Conservation (phyloP, 2,329 filamentous ascomycete genomes). For the Aureobasidium sp. region DNA sequence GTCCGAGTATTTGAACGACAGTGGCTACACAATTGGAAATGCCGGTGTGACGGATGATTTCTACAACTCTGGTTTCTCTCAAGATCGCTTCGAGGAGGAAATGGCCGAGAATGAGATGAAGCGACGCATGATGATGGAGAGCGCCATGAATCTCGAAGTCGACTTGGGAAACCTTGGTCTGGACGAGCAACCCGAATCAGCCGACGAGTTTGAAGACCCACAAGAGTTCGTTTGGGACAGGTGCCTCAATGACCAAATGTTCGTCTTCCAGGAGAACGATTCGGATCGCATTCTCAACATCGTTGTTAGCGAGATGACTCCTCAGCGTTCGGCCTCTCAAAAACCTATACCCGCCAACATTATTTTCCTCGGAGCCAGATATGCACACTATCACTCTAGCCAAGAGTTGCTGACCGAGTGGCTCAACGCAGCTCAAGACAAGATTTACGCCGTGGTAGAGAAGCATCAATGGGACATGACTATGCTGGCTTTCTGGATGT, state of each 20-base stretch:
- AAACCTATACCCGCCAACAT: constrained; percentile 97
- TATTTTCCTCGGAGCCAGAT: constrained; percentile 88
- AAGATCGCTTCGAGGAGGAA: constrained; percentile 93
- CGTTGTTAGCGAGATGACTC: constrained; percentile 96
- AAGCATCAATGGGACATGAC: constrained; percentile 99
- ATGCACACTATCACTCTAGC: constrained; percentile 93
- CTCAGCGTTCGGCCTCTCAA: constrained; percentile 88
- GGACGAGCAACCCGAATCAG: constrained; percentile 82
- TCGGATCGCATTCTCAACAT: constrained; percentile 88
- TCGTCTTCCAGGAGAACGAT: constrained; percentile 94
- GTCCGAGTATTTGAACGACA: constrained; percentile 88
- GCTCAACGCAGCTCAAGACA: constrained; percentile 80
- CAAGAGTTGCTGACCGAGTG: constrained; percentile 73
- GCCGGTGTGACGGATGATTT: constrained; percentile 77
- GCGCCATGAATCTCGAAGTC: constrained; percentile 90
- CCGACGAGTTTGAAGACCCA: constrained; percentile 76
- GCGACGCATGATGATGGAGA: constrained; percentile 98
- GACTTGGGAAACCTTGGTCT: constrained; percentile 92
- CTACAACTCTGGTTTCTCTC: constrained; percentile 83
- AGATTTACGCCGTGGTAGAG: constrained; percentile 96
- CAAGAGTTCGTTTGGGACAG: constrained; percentile 95
- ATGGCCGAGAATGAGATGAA: constrained; percentile 95
- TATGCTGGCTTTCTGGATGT: constrained; percentile 97
- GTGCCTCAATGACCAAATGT: constrained; percentile 97
- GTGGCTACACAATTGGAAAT: constrained; percentile 81